Conservation (phyloP, 139 green algal genomes). For the Dunaliella primolecta region DNA sequence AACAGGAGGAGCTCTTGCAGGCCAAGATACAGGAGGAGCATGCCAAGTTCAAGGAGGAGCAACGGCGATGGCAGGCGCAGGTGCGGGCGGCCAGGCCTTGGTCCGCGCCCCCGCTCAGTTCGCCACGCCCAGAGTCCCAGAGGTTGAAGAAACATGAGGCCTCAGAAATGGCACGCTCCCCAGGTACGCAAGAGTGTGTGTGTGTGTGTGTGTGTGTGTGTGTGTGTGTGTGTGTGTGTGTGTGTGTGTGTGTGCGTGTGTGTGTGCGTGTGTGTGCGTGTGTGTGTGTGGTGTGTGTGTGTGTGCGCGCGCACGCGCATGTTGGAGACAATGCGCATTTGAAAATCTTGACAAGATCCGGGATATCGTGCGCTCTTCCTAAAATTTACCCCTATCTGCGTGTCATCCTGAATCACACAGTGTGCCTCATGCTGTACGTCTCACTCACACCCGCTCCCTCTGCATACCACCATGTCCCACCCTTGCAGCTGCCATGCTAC, state of each 20-base stretch:
- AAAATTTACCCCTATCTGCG: too few relatives aligned
- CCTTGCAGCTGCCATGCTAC: background rate
- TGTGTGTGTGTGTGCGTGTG: background rate
- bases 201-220: background rate
- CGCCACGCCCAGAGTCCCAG: conserved; percentile 24
- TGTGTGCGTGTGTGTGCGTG: background rate
- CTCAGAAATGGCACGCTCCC: background rate
- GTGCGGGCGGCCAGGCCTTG: conserved; percentile 30
- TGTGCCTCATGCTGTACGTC: too few relatives aligned
- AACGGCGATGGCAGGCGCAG: conserved; percentile 27
- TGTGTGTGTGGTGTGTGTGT: background rate
- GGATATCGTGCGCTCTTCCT: too few relatives aligned
- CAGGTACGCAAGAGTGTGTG: background rate
- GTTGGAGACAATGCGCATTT: too few relatives aligned
- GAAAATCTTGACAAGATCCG: too few relatives aligned
- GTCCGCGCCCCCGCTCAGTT: conserved; percentile 26
- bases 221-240: background rate
- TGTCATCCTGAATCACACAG: too few relatives aligned
- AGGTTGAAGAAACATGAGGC: conserved; percentile 16
- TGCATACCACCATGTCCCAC: too few relatives aligned
- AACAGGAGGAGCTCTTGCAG: conserved; percentile 21
- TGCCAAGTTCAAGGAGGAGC: conserved; percentile 26
- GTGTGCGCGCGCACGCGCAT: background rate
- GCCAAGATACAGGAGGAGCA: conserved; percentile 28
- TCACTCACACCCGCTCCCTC: too few relatives aligned